Conservation (phyloP, 176 grass and related monocot species). For the Ampelocalamus luodianensis region DNA sequence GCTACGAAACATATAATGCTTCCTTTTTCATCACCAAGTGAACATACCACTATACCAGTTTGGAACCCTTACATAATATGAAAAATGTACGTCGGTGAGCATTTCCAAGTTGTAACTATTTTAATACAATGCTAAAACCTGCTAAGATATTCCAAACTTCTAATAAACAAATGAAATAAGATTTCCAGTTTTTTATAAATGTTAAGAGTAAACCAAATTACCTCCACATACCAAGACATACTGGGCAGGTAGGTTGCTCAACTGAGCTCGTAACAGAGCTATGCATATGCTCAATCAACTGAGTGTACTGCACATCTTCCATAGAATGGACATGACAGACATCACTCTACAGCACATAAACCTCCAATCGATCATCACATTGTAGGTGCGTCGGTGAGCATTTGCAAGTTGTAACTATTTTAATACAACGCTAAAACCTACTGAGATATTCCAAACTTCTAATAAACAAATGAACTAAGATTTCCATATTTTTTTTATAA, state of each 20-base stretch:
- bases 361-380: too few relatives aligned
- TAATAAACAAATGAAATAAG: conserved; percentile 17
- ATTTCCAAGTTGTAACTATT: not conserved
- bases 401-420: not conserved
- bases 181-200: not conserved
- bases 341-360: too few relatives aligned
- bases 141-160: conserved; percentile 15
- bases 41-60: not conserved
- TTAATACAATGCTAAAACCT: conserved; percentile 15
- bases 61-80: not conserved
- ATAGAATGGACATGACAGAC: too few relatives aligned
- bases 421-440: conserved; percentile 4
- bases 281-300: too few relatives aligned
- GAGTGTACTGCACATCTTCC: too few relatives aligned
- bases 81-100: not conserved
- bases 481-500: not conserved
- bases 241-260: too few relatives aligned
- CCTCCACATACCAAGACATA: conserved; percentile 71
- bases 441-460: conserved; percentile 19
- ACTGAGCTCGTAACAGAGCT: too few relatives aligned
- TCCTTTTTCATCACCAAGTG: conserved; percentile 16
- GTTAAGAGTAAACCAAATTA: not conserved
- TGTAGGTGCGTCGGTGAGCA: not conserved
- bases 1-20: not conserved
- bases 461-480: conserved; percentile 12